Base-by-base conservation (phyloP, 345 rosid species). In the Conringia planisiliqua region DNA sequence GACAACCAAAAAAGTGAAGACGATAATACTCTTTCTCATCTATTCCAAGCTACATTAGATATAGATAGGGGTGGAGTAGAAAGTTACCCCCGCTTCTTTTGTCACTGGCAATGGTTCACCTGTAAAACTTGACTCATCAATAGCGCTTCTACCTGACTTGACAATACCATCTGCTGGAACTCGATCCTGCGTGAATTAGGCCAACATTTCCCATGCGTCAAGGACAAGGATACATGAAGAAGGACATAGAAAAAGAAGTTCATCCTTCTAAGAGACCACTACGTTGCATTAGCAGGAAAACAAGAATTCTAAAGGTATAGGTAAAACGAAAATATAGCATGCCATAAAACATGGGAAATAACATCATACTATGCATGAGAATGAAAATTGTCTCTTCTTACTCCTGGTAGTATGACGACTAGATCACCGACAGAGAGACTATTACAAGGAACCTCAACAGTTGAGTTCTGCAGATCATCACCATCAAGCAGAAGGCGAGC, bases 21-120 rank as follows among this genome's bases (percentile, higher is more conserved):
- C 10, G 39, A 26, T 36, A 75, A 46, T 24, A 52, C 67, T 26
- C 22, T 16, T 68, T 50, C 36, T 57, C 60, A 47, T 20, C 47
- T 10, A 32, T 68, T 17, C 62, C 60, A 62, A 29, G 57, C 65
- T 43, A 76, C 42, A 63, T 12, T 46, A 64, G 17, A 47, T 64
- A 46, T 10, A 47, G 54, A 52, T 65, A 64, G 16, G 52, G 24
- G 16, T 62, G 32, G 55, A 38, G 36, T 60, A 79, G 74, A 84
- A 70, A 66, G 68, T 74, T 90, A 94, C 98, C 97, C 95, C 96
- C 4, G 88, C 81, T 43, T 87, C 72, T 84, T 94, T 94, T 71
- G 95, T 94, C 75, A 85, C 96, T 48, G 97, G 97, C 88, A 94
- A 79, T 58, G 97, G 96, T 86, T 94, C 98, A 72, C 98, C 98